These are phyloP conservation scores for Colletotrichum tabaci DNA, from an alignment of 2,329 filamentous ascomycete genomes.

Conservation along the genomic window DNA sequence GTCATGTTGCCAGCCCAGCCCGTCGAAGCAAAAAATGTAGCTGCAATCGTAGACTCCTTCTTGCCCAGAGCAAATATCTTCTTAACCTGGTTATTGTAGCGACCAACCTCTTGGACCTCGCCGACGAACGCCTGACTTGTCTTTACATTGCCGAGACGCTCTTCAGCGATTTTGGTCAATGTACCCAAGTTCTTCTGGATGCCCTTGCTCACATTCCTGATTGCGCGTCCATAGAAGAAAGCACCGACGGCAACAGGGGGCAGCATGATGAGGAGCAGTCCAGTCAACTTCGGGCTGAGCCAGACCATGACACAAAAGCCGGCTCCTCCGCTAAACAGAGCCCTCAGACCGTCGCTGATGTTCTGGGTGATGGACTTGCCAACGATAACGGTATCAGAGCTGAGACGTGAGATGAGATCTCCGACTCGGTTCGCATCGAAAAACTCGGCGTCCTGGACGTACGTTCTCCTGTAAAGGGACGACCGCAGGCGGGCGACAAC, in stretches of 20 bases:
- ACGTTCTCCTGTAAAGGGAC: slow-evolving; percentile 91
- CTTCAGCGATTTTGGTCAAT: slow-evolving; percentile 96
- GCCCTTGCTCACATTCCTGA: slow-evolving; percentile 89
- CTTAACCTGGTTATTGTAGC: slow-evolving; percentile 93
- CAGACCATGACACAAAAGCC: slow-evolving; percentile 97
- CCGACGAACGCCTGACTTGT: slow-evolving; percentile 97
- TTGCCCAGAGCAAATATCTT: slow-evolving; percentile 93
- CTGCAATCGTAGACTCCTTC: slow-evolving; percentile 88
- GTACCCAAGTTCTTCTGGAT: slow-evolving; percentile 96
- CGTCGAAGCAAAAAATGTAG: slow-evolving; percentile 89
- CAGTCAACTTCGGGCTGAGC: slow-evolving; percentile 91
- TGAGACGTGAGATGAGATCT: slow-evolving; percentile 94
- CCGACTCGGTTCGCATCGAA: slow-evolving; percentile 98
- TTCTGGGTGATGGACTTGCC: slow-evolving; percentile 99
- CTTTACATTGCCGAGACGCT: slow-evolving; percentile 95
- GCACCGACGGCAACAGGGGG: slow-evolving; percentile 92
- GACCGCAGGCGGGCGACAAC: slow-evolving; percentile 93
- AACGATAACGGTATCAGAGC: slow-evolving; percentile 97
- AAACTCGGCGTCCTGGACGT: slow-evolving; percentile 98
- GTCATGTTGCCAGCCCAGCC: slow-evolving; percentile 98
- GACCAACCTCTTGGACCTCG: slow-evolving; percentile 88
- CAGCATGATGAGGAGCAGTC: slow-evolving; percentile 87
- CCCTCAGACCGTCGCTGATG: slow-evolving; percentile 92
- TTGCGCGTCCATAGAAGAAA: slow-evolving; percentile 90
- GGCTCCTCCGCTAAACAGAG: slow-evolving; percentile 89